Conservation (phyloP, 2,329 filamentous ascomycete genomes). For the Emericellopsis cladophorae region DNA sequence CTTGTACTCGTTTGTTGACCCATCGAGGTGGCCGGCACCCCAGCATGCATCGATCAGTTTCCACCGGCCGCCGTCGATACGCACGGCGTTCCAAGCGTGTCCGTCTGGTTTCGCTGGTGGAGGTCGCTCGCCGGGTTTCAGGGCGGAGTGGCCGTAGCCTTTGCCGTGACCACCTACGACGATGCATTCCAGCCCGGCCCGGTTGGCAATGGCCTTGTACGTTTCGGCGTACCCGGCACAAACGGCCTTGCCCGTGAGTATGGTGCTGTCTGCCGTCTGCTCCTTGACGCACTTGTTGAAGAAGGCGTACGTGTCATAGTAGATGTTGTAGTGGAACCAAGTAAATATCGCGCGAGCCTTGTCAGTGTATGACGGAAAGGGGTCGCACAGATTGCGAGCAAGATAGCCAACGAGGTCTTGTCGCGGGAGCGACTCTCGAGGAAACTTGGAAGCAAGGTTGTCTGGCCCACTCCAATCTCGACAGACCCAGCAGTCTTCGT, state of each 20-base stretch:
- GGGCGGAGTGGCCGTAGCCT: constrained; percentile 58
- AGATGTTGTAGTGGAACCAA: constrained; percentile 90
- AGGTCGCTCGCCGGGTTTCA: constrained; percentile 49
- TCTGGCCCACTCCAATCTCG: constrained; percentile 82
- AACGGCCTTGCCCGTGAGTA: constrained; percentile 69
- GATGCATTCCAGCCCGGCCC: constrained; percentile 67
- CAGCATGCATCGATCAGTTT: constrained; percentile 88
- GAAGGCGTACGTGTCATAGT: constrained; percentile 71
- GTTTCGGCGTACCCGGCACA: constrained; percentile 85
- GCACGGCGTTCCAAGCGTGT: constrained; percentile 91
- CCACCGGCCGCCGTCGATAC: constrained; percentile 78
- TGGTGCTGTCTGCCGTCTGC: constrained; percentile 58
- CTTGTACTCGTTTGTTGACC: constrained; percentile 42
- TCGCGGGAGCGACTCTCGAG: constrained; percentile 55
- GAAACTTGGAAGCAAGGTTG: constrained; percentile 63
- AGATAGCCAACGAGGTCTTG: constrained; percentile 58
- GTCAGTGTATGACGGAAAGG: constrained; percentile 73
- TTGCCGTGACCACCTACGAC: constrained; percentile 75
- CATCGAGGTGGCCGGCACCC: constrained; percentile 66
- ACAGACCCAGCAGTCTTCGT: constrained; percentile 58
- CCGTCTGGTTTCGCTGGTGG: constrained; percentile 50
- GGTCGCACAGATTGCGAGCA: constrained; percentile 62
- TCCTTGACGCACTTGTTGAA: constrained; percentile 57
- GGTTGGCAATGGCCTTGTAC: constrained; percentile 64
- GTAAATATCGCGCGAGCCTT: constrained; percentile 89